A percentile compares a stretch with the other conserved stretches of the same genome.
These are phyloP conservation scores for Leccinum disarticulatum DNA, from an alignment of 768 basidiomycete species.

Conservation along the genomic window DNA sequence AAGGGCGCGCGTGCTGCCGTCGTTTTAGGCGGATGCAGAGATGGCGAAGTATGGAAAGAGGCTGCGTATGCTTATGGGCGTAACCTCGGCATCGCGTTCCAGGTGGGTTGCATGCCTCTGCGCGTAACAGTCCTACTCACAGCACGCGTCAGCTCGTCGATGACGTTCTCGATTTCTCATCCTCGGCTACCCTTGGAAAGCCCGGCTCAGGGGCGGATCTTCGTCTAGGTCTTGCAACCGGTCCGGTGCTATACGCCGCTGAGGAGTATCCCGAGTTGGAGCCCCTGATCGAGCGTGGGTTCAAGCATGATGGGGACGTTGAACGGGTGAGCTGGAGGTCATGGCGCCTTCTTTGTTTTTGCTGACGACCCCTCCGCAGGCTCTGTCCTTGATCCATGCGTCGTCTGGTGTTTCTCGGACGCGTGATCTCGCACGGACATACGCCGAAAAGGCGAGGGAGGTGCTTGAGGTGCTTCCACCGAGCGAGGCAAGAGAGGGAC, in stretches of 20 bases:
- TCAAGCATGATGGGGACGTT: conserved; percentile 74
- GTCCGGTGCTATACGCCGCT: conserved; percentile 82
- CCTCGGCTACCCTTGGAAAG: conserved; percentile 79
- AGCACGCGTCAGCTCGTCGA: conserved; percentile 75
- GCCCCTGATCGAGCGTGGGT: conserved; percentile 77
- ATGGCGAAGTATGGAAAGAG: conserved; percentile 85
- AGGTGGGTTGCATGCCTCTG: conserved; percentile 48
- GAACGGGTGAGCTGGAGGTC: conserved; percentile 54
- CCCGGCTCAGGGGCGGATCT: conserved; percentile 81
- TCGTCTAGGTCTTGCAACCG: conserved; percentile 80
- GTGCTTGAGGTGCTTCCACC: conserved; percentile 71
- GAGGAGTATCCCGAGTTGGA: conserved; percentile 79
- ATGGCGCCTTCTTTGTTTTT: neutral
- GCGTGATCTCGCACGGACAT: conserved; percentile 66
- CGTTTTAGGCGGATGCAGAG: conserved; percentile 77
- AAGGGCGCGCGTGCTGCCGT: conserved; percentile 84
- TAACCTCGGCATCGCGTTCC: conserved; percentile 93
- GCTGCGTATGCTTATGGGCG: conserved; percentile 88
- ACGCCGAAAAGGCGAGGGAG: conserved; percentile 76
- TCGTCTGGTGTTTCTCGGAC: conserved; percentile 82
- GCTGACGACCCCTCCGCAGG: conserved; percentile 42
- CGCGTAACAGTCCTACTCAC: neutral
- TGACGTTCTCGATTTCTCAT: conserved; percentile 91
- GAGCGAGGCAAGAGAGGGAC: conserved; percentile 74
- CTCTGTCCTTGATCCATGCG: conserved; percentile 51